Evolutionary conservation across 148 eudicot genomes (phyloP).

Genomic region (Camellia lanceoleosa): DNA sequence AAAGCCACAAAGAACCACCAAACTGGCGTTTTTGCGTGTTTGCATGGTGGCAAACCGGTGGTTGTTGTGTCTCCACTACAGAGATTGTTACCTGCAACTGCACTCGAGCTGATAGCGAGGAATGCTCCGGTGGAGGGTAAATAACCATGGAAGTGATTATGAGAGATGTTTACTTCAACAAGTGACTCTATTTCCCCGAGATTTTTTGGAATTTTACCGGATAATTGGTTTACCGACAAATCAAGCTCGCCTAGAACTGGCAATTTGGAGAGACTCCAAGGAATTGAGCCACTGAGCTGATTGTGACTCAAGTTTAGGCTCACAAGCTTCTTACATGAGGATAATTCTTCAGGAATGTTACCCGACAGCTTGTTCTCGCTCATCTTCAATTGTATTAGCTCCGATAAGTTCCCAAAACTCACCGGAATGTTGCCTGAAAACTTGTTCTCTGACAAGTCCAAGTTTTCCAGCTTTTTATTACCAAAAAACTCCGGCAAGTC

Average conservation of each 20-base stretch:
- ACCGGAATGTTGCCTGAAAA: slow-evolving; percentile 52
- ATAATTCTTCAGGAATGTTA: slow-evolving; percentile 50
- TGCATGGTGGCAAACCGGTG: slow-evolving; percentile 49
- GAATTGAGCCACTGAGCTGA: slow-evolving; percentile 54
- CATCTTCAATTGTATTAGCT: slow-evolving; percentile 49
- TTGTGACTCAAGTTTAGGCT: slow-evolving; percentile 68
- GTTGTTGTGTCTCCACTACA: slow-evolving; percentile 38
- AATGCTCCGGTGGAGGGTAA: slow-evolving; percentile 77
- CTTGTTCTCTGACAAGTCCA: slow-evolving; percentile 65
- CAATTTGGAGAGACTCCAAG: slow-evolving; percentile 49
- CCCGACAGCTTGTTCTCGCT: slow-evolving; percentile 47
- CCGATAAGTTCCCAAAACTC: slow-evolving; percentile 41
- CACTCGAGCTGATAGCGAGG: slow-evolving; percentile 52
- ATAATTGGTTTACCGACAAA: slow-evolving; percentile 56
- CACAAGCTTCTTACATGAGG: slow-evolving; percentile 64
- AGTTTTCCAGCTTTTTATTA: slow-evolving; percentile 51
- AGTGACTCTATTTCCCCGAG: slow-evolving; percentile 61
- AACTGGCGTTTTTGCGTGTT: slow-evolving; percentile 11
- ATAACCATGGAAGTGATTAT: slow-evolving; percentile 58
- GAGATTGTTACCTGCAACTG: slow-evolving; percentile 59
- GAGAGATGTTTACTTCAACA: slow-evolving; percentile 63
- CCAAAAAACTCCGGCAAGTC: slow-evolving; percentile 53
- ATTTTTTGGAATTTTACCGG: slow-evolving; percentile 59
- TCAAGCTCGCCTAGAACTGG: slow-evolving; percentile 81
- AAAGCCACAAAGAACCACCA: slow-evolving; percentile 31